These are phyloP conservation scores for Paramyrothecium sp. DNA, from an alignment of 2,329 filamentous ascomycete species.

Conservation along the genomic window DNA sequence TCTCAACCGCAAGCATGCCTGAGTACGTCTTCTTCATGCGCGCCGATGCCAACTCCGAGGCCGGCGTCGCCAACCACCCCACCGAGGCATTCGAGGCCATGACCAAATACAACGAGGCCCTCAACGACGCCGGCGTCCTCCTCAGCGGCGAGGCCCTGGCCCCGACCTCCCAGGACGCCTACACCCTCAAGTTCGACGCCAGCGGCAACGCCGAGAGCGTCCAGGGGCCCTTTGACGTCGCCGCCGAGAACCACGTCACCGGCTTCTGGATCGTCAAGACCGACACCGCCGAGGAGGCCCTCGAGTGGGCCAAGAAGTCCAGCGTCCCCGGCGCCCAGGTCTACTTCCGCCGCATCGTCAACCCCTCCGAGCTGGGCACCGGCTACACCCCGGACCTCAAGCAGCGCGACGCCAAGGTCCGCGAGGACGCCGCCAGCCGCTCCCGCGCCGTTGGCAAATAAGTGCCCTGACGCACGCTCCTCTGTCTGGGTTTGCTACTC, in stretches of 20 bases:
- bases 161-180: slow-evolving; percentile 20
- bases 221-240: slow-evolving; percentile 26
- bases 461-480: not conserved
- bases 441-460: not conserved
- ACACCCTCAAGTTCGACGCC: slow-evolving; percentile 21
- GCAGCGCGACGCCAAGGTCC: not conserved
- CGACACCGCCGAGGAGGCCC: slow-evolving; percentile 23
- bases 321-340: not conserved
- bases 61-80: not conserved
- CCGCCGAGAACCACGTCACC: slow-evolving; percentile 20
- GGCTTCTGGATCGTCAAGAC: slow-evolving; percentile 29
- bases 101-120: slow-evolving; percentile 23
- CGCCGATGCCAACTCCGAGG: not conserved
- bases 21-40: not conserved
- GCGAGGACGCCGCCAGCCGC: not conserved
- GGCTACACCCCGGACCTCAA: not conserved
- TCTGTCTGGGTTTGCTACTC: not conserved
- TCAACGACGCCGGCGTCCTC: slow-evolving; percentile 22
- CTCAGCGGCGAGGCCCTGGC: slow-evolving; percentile 23
- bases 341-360: not conserved
- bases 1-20: not conserved
- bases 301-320: slow-evolving; percentile 25
- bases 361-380: not conserved
- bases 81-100: slow-evolving; percentile 21
- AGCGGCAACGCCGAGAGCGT: slow-evolving; percentile 13